Conservation (phyloP, 2,329 filamentous ascomycete genomes). For the Intubia oerlemansii region DNA sequence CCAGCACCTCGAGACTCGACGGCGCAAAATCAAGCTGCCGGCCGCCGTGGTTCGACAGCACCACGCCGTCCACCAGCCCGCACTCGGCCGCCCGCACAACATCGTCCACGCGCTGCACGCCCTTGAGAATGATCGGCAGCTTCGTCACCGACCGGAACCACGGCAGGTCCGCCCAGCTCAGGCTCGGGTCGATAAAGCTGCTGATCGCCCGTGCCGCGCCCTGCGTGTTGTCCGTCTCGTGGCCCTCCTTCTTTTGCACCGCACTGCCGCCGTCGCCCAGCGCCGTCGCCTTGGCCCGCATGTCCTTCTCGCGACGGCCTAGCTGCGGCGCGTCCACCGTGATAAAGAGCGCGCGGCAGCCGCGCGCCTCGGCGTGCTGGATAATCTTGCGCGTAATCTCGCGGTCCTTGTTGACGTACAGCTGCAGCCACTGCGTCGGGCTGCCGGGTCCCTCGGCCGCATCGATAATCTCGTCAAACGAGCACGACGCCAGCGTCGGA, state of each 20-base stretch:
- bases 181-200: constrained; percentile 84
- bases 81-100: constrained; percentile 68
- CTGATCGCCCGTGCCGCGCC: constrained; percentile 89
- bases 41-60: constrained; percentile 90
- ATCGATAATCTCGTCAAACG: constrained; percentile 92
- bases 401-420: constrained; percentile 94
- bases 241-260: constrained; percentile 60
- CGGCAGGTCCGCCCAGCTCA: constrained; percentile 83
- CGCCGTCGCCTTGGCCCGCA: constrained; percentile 68
- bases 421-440: constrained; percentile 75
- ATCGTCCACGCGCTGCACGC: constrained; percentile 89
- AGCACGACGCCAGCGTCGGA: constrained; percentile 86
- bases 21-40: constrained; percentile 83
- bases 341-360: constrained; percentile 92
- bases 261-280: constrained; percentile 48
- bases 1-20: constrained; percentile 73
- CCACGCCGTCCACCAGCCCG: constrained; percentile 61
- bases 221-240: constrained; percentile 65
- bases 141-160: constrained; percentile 83
- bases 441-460: constrained; percentile 51
- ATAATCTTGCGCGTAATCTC: constrained; percentile 79
- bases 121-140: constrained; percentile 94
- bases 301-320: constrained; percentile 88
- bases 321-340: constrained; percentile 95
- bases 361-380: constrained; percentile 71